phyloP scores from a whole-genome alignment of 106 monocot genomes.

The Posidonia australis region DNA sequence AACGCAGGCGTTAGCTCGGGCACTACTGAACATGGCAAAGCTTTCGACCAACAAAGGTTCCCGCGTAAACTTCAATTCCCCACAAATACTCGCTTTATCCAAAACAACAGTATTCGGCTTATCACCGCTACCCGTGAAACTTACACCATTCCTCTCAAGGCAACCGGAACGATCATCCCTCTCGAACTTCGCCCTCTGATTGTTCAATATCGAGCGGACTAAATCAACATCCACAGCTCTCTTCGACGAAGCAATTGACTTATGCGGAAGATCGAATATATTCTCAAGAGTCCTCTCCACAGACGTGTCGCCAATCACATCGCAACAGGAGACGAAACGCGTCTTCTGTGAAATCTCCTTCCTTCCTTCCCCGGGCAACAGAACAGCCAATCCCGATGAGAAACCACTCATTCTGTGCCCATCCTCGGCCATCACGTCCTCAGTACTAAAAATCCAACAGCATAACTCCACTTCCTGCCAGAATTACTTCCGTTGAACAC shows the following conservation, averaged over 20 bases:
- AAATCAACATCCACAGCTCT: constrained; percentile 35
- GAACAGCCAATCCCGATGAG: constrained; percentile 62
- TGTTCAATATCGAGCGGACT: constrained; percentile 31
- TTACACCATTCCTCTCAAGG: constrained; percentile 27
- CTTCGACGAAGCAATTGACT: constrained; percentile 30
- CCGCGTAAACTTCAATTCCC: constrained; percentile 42
- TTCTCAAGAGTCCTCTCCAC: constrained; percentile 69
- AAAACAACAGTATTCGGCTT: constrained; percentile 25
- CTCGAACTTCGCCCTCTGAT: constrained; percentile 17
- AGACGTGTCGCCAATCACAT: constrained; percentile 60
- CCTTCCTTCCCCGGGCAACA: constrained; percentile 38
- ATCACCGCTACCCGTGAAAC: constrained; percentile 15
- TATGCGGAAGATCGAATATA: constrained; percentile 76
- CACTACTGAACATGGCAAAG: constrained; percentile 75
- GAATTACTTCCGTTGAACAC: neutral
- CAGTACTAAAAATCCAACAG: neutral
- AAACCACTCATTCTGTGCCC: constrained; percentile 27
- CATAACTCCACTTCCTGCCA: neutral
- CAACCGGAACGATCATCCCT: neutral
- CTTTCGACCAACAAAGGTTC: constrained; percentile 70
- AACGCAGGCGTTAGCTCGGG: constrained; percentile 55
- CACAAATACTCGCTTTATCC: constrained; percentile 61
- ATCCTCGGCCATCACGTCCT: constrained; percentile 31
- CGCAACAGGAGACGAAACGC: constrained; percentile 57
- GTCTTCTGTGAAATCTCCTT: constrained; percentile 39